phyloP scores from a whole-genome alignment of 176 grass and related monocot genomes.

The Saccharum officinarum region DNA sequence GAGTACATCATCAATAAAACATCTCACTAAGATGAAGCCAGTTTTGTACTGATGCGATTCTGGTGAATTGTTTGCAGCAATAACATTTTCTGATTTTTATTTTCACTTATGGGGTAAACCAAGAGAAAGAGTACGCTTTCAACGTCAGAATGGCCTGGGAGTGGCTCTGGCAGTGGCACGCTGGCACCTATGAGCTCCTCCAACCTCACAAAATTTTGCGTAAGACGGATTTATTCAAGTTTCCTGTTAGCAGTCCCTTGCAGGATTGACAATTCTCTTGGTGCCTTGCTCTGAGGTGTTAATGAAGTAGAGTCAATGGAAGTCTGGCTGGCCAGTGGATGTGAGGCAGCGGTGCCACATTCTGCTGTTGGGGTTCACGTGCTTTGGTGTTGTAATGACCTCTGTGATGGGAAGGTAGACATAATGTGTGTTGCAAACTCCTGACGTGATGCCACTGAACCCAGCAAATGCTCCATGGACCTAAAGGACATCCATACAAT shows the following conservation, averaged over 20 bases:
- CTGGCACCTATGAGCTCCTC: background rate
- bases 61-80: background rate
- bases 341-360: conserved; percentile 98
- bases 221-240: conserved; percentile 15
- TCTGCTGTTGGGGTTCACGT: conserved; percentile 84
- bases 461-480: conserved; percentile 97
- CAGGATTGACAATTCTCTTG: conserved; percentile 17
- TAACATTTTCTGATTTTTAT: background rate
- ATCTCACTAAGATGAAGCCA: background rate
- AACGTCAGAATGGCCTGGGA: background rate
- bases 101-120: background rate
- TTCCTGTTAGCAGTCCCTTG: conserved; percentile 15
- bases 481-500: conserved; percentile 33
- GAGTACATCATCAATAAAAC: background rate
- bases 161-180: background rate
- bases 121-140: background rate
- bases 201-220: conserved; percentile 1
- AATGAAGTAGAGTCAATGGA: conserved; percentile 45
- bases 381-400: conserved; percentile 64
- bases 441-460: conserved; percentile 91
- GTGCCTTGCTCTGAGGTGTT: background rate
- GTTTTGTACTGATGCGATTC: background rate
- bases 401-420: conserved; percentile 85
- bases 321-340: conserved; percentile 86
- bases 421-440: conserved; percentile 83